These are phyloP conservation scores for Petunia axillaris DNA, from an alignment of 257 asterid species.

Conservation along the genomic window DNA sequence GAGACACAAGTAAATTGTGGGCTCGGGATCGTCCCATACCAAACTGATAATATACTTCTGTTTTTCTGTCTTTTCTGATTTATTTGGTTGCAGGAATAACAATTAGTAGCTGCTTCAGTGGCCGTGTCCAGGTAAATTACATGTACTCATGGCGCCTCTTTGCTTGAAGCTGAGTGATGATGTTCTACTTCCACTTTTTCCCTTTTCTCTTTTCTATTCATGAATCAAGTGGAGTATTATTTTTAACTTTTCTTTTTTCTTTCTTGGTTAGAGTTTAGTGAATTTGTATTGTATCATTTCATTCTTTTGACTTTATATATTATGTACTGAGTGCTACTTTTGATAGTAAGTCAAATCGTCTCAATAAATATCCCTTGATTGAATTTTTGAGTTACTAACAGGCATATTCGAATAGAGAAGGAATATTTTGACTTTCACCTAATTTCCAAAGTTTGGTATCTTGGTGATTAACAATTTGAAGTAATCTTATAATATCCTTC, in stretches of 20 bases:
- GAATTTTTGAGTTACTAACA: background rate
- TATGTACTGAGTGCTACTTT: background rate
- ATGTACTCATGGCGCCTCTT: slow-evolving; percentile 3
- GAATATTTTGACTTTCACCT: no score
- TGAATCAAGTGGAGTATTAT: background rate
- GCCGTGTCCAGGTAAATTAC: background rate
- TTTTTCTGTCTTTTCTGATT: no score
- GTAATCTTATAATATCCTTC: no score
- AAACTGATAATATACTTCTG: no score
- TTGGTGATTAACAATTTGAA: no score
- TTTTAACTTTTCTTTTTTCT: slow-evolving; percentile 2
- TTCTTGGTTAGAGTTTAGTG: slow-evolving; percentile 1
- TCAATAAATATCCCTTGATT: background rate
- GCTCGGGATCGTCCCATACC: no score
- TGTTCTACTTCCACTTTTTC: background rate
- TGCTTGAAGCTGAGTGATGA: background rate
- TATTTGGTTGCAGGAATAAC: no score
- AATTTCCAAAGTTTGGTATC: no score
- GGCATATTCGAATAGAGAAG: no score
- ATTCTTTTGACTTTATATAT: background rate
- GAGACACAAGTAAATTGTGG: no score
- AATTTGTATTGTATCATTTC: slow-evolving; percentile 19
- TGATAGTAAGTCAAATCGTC: background rate
- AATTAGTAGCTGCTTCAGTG: background rate
- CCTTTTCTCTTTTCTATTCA: background rate